A percentile compares a stretch with the other conserved stretches of the same genome.
These are phyloP conservation scores for Funneliformis mosseae DNA, from an alignment of 192 early-diverging fungal genomes.

Conservation along the genomic window DNA sequence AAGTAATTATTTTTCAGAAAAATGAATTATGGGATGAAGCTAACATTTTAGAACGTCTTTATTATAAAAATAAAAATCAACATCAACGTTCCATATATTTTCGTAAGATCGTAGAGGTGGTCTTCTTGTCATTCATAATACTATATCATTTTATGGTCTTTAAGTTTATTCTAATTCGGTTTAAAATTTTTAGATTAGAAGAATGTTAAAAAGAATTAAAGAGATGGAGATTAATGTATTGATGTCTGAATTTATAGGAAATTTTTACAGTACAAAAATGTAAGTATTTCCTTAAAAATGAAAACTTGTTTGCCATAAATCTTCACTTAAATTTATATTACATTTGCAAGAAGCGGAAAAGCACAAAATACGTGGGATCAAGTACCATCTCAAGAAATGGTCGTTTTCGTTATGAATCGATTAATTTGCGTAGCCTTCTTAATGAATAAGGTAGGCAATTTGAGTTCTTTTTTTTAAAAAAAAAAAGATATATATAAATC, in stretches of 20 bases:
- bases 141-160: background rate
- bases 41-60: constrained; percentile 44
- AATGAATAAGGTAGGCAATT: constrained; percentile 30
- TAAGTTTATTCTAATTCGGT: background rate
- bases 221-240: constrained; percentile 24
- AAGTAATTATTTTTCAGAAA: constrained; percentile 35
- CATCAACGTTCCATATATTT: constrained; percentile 46
- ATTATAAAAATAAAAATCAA: constrained; percentile 56
- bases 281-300: background rate
- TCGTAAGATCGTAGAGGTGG: constrained; percentile 46
- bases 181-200: constrained; percentile 21
- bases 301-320: background rate
- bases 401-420: constrained; percentile 27
- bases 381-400: constrained; percentile 30
- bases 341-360: constrained; percentile 21
- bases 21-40: constrained; percentile 48
- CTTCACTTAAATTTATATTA: background rate
- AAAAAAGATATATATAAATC: background rate
- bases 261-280: constrained; percentile 26
- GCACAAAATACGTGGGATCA: constrained; percentile 11
- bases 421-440: constrained; percentile 11
- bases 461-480: background rate
- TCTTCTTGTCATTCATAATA: background rate
- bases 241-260: constrained; percentile 4
- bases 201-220: constrained; percentile 33